A percentile compares a stretch with the other conserved stretches of the same genome.
phyloP scores from a whole-genome alignment of 129 eudicot species.

The Lactuca saligna region DNA sequence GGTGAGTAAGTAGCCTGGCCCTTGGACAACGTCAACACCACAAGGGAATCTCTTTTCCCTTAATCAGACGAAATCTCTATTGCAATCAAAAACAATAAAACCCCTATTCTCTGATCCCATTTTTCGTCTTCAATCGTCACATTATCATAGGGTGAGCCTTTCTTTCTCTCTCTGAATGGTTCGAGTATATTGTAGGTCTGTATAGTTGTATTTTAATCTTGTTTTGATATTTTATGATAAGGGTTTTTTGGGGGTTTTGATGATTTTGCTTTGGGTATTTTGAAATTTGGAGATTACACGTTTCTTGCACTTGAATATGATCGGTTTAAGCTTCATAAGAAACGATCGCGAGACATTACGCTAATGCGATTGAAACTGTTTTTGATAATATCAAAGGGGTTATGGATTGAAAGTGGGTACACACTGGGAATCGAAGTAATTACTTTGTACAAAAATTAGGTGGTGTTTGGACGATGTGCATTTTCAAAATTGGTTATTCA shows the following conservation, averaged over 20 bases:
- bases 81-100: conserved; percentile 20
- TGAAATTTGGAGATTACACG: neutral
- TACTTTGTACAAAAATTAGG: neutral
- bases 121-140: conserved; percentile 13
- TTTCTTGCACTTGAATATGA: conserved; percentile 14
- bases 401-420: neutral
- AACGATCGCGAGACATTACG: conserved; percentile 7
- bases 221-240: conserved; percentile 13
- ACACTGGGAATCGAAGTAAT: conserved; percentile 2
- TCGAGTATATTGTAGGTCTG: neutral
- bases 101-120: conserved; percentile 7
- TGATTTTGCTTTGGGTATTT: conserved; percentile 9
- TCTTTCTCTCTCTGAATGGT: conserved; percentile 6
- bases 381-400: conserved; percentile 8
- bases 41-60: conserved; percentile 14
- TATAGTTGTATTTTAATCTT: conserved; percentile 1
- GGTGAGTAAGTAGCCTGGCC: conserved; percentile 11
- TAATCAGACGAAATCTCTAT: conserved; percentile 23
- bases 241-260: conserved; percentile 20
- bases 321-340: neutral
- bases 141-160: conserved; percentile 11
- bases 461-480: neutral
- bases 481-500: neutral
- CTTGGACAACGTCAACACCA: conserved; percentile 7
- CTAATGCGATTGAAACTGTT: conserved; percentile 13